Evolutionary conservation across 1,284 basidiomycete species (phyloP).

Genomic region (Omphalotus olearius): DNA sequence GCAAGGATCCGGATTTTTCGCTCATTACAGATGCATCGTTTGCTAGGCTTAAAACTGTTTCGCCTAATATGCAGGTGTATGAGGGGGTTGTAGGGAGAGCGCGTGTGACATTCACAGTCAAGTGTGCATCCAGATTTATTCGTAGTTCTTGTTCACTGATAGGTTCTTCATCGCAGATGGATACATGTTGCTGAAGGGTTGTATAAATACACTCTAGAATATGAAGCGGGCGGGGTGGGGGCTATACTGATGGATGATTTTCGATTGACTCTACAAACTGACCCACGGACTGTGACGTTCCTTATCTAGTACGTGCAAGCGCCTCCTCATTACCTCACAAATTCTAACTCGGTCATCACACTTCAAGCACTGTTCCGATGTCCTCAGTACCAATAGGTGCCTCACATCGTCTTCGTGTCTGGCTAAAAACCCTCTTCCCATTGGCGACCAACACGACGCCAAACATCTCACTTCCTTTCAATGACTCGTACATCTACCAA

Average conservation of each 20-base stretch:
- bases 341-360: not conserved
- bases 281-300: constrained; percentile 46
- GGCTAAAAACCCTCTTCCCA: constrained; percentile 40
- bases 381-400: constrained; percentile 47
- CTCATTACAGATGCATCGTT: constrained; percentile 50
- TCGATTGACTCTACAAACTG: constrained; percentile 42
- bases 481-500: constrained; percentile 50
- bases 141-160: not conserved
- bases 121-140: constrained; percentile 28
- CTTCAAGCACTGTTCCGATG: constrained; percentile 45
- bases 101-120: constrained; percentile 45
- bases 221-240: constrained; percentile 55
- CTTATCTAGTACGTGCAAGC: constrained; percentile 46
- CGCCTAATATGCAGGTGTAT: constrained; percentile 43
- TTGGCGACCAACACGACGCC: constrained; percentile 17
- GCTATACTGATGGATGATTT: constrained; percentile 47
- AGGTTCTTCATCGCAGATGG: constrained; percentile 34
- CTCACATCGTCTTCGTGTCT: constrained; percentile 54
- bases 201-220: constrained; percentile 51
- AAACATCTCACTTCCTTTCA: constrained; percentile 31
- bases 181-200: constrained; percentile 31
- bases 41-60: constrained; percentile 37
- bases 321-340: not conserved
- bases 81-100: constrained; percentile 48
- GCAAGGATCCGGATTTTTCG: constrained; percentile 54